Evolutionary conservation across 1,284 basidiomycete genomes (phyloP), one percentile per base, ranked within the genome.

Genomic region (Vanrija pseudolonga): DNA sequence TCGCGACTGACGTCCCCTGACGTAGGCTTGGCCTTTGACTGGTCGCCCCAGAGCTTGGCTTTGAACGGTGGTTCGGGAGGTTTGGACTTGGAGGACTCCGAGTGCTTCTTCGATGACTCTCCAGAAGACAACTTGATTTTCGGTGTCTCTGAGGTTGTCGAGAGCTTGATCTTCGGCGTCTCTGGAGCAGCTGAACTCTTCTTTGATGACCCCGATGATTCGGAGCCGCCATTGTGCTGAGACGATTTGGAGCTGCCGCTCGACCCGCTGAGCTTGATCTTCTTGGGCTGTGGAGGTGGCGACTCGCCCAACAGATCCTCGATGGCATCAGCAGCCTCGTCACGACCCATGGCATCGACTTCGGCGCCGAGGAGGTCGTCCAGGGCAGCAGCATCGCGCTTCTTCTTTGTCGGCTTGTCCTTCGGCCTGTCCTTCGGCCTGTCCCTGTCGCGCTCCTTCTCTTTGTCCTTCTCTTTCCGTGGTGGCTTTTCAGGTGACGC

Each of bases 341-440:
- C 47, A 19, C 58, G 51, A 40, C 67, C 70, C 55, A 76, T 74
- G 11, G 71, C 64, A 45, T 74, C 74, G 4, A 77, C 57, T 50
- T 76, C 75, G 12, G 66, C 73, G 5, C 68, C 72, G 2, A 76
- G 63, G 6, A 74, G 45, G 47, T 74, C 75, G 50, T 77, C 74
- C 15, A 74, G 53, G 6, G 45, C 53, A 28, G 20, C 24, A 38
- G 40, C 48, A 47, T 56, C 54, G 28, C 54, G 54, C 41, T 50
- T 50, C 41, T 57, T 53, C 41, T 54, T 53, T 22, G 55, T 45
- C 36, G 26, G 15, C 45, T 55, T 55, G 26, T 50, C 49, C 49
- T 42, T 51, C 28, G 20, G 41, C n/a, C 32, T 32, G 12, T 32
- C 32, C 32, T 32, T 32, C 12, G 32, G 32, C 32, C 32, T 32